These are phyloP conservation scores for Citrus unshiu DNA, from an alignment of 345 rosid genomes.

Conservation along the genomic window DNA sequence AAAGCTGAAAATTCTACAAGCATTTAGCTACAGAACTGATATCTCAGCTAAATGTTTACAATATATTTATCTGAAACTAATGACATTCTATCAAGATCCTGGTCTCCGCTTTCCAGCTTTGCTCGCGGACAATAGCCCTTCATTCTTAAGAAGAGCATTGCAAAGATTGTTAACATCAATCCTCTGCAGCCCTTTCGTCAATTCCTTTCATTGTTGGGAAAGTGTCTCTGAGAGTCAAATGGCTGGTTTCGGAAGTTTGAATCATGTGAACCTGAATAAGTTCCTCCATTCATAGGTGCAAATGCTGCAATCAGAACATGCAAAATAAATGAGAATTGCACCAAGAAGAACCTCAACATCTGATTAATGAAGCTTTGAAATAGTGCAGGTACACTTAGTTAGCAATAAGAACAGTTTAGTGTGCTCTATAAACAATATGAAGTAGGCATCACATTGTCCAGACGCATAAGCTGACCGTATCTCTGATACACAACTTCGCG, in stretches of 20 bases:
- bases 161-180: neutral
- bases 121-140: neutral
- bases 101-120: neutral
- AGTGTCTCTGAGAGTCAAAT: slow-evolving; percentile 52
- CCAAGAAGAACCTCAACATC: neutral
- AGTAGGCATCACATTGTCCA: neutral
- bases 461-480: neutral
- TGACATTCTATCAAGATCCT: neutral
- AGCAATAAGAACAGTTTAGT: neutral
- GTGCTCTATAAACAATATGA: neutral
- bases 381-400: too few species aligned
- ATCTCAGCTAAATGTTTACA: neutral
- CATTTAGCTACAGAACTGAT: neutral
- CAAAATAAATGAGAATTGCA: slow-evolving; percentile 9
- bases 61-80: neutral
- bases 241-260: slow-evolving; percentile 38
- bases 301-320: slow-evolving; percentile 52
- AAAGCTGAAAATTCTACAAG: neutral
- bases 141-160: neutral
- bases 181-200: neutral
- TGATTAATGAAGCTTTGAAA: neutral
- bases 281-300: slow-evolving; percentile 65
- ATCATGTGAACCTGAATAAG: slow-evolving; percentile 22
- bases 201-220: slow-evolving; percentile 20
- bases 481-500: neutral